A percentile compares a stretch with the other conserved stretches of the same genome.
Evolutionary conservation across 139 green algal genomes (phyloP).

Genomic region (Chlorella sp.): DNA sequence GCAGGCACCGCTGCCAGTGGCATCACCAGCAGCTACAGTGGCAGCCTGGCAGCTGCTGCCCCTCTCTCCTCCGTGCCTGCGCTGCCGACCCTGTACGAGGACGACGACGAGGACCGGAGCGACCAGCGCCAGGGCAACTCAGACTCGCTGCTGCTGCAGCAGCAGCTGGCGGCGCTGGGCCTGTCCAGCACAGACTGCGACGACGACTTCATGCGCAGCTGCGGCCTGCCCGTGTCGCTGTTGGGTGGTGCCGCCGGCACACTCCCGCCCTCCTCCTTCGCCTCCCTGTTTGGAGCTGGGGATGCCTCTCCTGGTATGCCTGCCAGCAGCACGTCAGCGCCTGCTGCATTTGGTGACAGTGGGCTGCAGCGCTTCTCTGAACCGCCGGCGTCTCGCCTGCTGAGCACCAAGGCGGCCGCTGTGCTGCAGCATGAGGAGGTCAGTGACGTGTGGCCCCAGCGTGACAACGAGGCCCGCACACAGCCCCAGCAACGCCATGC

Average conservation of each 20-base stretch:
- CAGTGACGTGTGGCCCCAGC: not conserved
- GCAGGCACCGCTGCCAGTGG: not conserved
- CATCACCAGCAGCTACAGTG: too few species aligned
- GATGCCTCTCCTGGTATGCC: too few species aligned
- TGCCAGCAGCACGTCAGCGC: too few species aligned
- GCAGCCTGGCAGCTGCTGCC: too few species aligned
- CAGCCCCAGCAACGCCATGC: not conserved
- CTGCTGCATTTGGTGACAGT: not conserved
- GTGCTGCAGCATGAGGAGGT: not conserved
- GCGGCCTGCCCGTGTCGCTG: not conserved
- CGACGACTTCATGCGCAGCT: slow-evolving; percentile 5
- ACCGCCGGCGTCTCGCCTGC: too few species aligned
- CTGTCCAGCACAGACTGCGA: too few species aligned
- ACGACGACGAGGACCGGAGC: not conserved
- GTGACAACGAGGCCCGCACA: not conserved
- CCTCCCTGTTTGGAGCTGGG: too few species aligned
- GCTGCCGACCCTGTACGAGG: not conserved
- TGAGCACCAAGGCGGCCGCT: not conserved
- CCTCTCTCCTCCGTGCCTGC: too few species aligned
- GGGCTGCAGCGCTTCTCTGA: not conserved
- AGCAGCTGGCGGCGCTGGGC: too few species aligned
- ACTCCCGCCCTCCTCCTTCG: too few species aligned
- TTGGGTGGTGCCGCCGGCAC: too few species aligned
- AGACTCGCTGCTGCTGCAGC: too few species aligned
- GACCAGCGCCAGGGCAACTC: not conserved